phyloP scores from a whole-genome alignment of 2,329 filamentous ascomycete species.

The Endoconidiophora polonica region DNA sequence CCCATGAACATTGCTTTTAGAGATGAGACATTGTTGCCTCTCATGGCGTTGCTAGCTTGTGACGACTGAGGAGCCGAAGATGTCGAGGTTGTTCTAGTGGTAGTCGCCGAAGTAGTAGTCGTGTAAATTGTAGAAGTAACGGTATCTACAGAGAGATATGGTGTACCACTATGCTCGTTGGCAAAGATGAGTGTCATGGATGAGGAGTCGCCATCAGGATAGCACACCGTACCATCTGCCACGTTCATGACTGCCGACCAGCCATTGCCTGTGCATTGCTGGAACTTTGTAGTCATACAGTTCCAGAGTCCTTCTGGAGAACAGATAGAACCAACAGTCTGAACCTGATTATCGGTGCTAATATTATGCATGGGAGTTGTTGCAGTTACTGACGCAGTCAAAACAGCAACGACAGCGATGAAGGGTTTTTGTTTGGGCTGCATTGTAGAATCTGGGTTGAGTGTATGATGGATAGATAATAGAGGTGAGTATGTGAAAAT shows the following conservation, averaged over 20 bases:
- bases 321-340: conserved; percentile 25
- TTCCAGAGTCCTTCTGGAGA: conserved; percentile 36
- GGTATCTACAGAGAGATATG: neutral
- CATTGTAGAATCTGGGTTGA: too few relatives aligned
- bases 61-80: neutral
- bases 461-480: too few relatives aligned
- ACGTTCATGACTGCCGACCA: conserved; percentile 30
- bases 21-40: too few relatives aligned
- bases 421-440: too few relatives aligned
- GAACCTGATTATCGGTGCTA: conserved; percentile 14
- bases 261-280: conserved; percentile 30
- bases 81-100: neutral
- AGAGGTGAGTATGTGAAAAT: too few relatives aligned
- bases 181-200: conserved; percentile 24
- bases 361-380: neutral
- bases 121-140: neutral
- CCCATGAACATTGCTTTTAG: too few relatives aligned
- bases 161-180: neutral
- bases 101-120: neutral
- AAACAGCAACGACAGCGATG: too few relatives aligned
- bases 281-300: conserved; percentile 32
- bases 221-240: conserved; percentile 29
- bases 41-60: neutral
- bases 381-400: too few relatives aligned
- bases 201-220: conserved; percentile 23